These are phyloP conservation scores for Corymbia calophylla DNA, from an alignment of 441 rosid species.

Conservation along the genomic window DNA sequence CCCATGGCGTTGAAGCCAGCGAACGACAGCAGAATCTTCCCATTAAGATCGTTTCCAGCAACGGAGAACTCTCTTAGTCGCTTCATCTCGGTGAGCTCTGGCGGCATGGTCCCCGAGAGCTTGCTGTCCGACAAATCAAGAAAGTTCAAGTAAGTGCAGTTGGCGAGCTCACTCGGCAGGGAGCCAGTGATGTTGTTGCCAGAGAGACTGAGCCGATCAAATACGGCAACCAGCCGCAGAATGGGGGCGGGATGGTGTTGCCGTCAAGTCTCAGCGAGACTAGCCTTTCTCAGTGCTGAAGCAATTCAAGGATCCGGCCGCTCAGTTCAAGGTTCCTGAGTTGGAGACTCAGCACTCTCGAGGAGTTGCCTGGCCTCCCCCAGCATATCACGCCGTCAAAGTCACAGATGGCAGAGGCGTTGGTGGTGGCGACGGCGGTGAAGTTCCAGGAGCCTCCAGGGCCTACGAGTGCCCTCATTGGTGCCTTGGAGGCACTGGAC, in stretches of 20 bases:
- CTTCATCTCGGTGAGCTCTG: neutral
- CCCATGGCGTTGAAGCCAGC: neutral
- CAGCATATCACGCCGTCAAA: neutral
- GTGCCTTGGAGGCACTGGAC: neutral
- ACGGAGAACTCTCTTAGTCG: neutral
- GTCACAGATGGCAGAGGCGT: neutral
- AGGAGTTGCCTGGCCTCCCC: neutral
- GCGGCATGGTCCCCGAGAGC: neutral
- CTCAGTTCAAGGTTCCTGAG: neutral
- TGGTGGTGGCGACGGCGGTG: neutral
- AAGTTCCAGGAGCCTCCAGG: neutral
- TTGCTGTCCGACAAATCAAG: neutral
- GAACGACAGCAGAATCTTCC: neutral
- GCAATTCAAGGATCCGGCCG: neutral
- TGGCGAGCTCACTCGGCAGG: neutral
- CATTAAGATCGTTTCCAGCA: no score
- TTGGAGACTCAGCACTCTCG: neutral
- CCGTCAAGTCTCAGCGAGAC: neutral
- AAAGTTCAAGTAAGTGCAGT: neutral
- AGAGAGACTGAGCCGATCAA: neutral
- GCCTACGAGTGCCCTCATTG: neutral
- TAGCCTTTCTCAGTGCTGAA: neutral
- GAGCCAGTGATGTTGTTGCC: neutral
- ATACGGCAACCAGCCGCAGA: neutral
- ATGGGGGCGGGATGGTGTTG: neutral